Percentiles rank a stretch among this genome's conserved stretches.
phyloP scores from a whole-genome alignment of 2,329 filamentous ascomycete genomes.

The Fusarium hostae region DNA sequence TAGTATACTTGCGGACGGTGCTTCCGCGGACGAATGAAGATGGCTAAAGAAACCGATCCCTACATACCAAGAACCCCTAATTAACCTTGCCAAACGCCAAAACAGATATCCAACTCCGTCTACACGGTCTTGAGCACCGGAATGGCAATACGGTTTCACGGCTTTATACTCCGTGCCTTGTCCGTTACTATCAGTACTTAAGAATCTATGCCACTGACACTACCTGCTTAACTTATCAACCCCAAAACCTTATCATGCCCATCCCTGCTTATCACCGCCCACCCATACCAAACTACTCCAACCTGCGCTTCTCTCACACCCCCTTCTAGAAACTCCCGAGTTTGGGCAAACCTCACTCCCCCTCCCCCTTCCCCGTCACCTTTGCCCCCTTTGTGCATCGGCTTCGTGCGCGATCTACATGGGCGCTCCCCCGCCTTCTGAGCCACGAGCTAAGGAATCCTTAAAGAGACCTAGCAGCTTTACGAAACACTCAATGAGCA shows the following conservation, averaged over 20 bases:
- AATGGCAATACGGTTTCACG: slow-evolving; percentile 17
- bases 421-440: slow-evolving; percentile 13
- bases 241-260: slow-evolving; percentile 23
- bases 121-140: background rate
- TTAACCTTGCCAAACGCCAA: slow-evolving; percentile 9
- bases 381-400: slow-evolving; percentile 11
- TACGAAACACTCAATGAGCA: slow-evolving; percentile 15
- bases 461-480: slow-evolving; percentile 3
- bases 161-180: slow-evolving; percentile 5
- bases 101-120: background rate
- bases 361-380: background rate
- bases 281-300: background rate
- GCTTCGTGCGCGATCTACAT: slow-evolving; percentile 28
- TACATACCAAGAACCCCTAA: slow-evolving; percentile 14
- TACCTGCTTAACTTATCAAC: slow-evolving; percentile 14
- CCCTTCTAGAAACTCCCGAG: slow-evolving; percentile 22
- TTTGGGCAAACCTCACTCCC: slow-evolving; percentile 10
- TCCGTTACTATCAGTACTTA: slow-evolving; percentile 12
- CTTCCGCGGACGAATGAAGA: background rate
- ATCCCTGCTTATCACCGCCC: slow-evolving; percentile 27
- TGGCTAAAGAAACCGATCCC: slow-evolving; percentile 22
- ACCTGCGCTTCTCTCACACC: slow-evolving; percentile 13
- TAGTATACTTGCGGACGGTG: background rate
- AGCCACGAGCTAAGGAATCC: slow-evolving; percentile 8
- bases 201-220: background rate